Base-by-base conservation (phyloP, 176 grass and related monocot genomes). In the Musa itinerans region DNA sequence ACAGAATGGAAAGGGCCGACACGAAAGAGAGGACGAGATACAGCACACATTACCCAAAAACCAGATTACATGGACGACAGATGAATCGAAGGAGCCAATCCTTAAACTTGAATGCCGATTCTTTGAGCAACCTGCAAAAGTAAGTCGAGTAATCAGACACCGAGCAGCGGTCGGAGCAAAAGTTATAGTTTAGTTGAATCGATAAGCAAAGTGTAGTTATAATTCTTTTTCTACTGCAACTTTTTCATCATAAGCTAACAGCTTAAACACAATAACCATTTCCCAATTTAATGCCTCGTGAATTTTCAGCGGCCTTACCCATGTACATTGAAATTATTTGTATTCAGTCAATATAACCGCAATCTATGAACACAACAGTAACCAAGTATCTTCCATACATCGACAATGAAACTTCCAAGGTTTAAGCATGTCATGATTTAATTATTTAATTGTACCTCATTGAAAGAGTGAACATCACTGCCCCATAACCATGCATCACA, bases 401-500 rank as follows among this genome's bases (percentile, higher is more conserved):
- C 4, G 3, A 6, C 34, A 6, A 6, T 43, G 34, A 43, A 43
- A 43, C 34, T 43, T 5, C 34, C 34, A 43, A 43, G 34, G 34
- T 43, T 43, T 43, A 43, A 6, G 34, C 34, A 43, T 43, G 34
- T 5, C 4, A 43, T 43, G 34, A 43, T 43, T 43, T 6, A 43
- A 43, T 43, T 0, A 43, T 43, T 79, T 48, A 71, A 62, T 62
- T 48, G 14, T 93, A 99, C 95, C 90, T 99, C 95, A 84, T 89
- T 94, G 83, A 99, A 99, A 71, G 95, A 91, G 86, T 86, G 56
- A 43, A 99, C 88, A 81, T 99, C 95, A 71, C 85, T 89, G 80
- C 91, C 91, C 91, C 95, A 99, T 11, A 99, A 91, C 95, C 95
- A 94, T 15, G 91, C 95, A 64, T 95, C 95, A 43, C 91, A 99